A percentile compares a stretch with the other conserved stretches of the same genome.
Evolutionary conservation across 2,329 filamentous ascomycete genomes (phyloP).

Genomic region (Beauveria sp.): DNA sequence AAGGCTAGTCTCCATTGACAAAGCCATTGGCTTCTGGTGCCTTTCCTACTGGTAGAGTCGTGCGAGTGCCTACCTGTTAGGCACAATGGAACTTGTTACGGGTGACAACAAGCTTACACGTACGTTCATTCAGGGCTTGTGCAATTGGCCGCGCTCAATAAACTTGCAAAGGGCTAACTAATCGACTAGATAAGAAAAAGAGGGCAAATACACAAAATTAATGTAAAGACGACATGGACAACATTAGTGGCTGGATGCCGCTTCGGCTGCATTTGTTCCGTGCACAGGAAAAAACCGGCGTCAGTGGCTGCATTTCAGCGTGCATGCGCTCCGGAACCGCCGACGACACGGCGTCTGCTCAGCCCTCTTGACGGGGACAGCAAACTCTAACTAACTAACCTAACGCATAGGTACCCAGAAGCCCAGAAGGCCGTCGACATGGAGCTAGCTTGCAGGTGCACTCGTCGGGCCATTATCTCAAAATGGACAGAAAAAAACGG

Average conservation of each 20-base stretch:
- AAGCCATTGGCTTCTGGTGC: not conserved
- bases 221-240: no score
- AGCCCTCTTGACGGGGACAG: not conserved
- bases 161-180: not conserved
- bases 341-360: constrained; percentile 8
- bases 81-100: no score
- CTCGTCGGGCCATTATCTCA: not conserved
- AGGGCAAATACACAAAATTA: not conserved
- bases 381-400: not conserved
- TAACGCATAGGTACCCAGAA: not conserved
- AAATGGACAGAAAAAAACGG: not conserved
- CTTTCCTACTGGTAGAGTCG: no score
- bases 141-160: not conserved
- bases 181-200: not conserved
- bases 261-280: not conserved
- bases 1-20: not conserved
- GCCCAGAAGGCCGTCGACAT: not conserved
- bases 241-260: not conserved
- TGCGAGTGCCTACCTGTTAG: no score
- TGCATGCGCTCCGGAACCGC: constrained; percentile 3
- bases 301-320: constrained; percentile 8
- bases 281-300: not conserved
- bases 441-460: not conserved
- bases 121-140: not conserved
- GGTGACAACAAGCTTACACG: no score